These are phyloP conservation scores for Jimgerdemannia flammicorona DNA, from an alignment of 192 early-diverging fungal species.

Conservation along the genomic window DNA sequence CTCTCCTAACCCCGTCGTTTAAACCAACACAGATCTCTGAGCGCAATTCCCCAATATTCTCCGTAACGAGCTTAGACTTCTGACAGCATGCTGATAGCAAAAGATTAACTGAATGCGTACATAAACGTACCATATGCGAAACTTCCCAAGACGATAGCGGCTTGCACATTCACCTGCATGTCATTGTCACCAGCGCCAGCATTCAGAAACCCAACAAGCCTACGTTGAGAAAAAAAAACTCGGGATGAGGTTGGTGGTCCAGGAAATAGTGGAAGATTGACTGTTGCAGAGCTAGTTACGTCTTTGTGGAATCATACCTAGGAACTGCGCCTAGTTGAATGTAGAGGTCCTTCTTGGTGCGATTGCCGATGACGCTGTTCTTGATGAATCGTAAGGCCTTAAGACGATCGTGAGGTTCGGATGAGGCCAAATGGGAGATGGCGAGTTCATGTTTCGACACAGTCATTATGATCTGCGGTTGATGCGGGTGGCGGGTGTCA, in stretches of 20 bases:
- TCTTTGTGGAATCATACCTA: slow-evolving; percentile 28
- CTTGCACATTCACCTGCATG: slow-evolving; percentile 52
- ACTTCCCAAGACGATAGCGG: slow-evolving; percentile 63
- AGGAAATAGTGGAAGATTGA: background rate
- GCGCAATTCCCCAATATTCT: no score
- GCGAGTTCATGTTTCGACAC: slow-evolving; percentile 50
- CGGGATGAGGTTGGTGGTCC: background rate
- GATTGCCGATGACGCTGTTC: slow-evolving; percentile 80
- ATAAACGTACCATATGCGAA: slow-evolving; percentile 56
- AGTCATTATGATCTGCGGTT: slow-evolving; percentile 33
- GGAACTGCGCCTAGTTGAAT: slow-evolving; percentile 56
- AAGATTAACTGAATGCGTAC: no score
- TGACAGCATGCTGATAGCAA: no score
- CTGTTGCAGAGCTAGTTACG: background rate
- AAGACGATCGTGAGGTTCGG: slow-evolving; percentile 38
- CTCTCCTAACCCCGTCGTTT: no score
- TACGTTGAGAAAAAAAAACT: slow-evolving; percentile 16
- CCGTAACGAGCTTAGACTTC: no score
- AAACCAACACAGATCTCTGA: no score
- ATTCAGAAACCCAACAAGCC: slow-evolving; percentile 55
- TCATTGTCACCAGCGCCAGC: slow-evolving; percentile 20
- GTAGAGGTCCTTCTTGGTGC: slow-evolving; percentile 76
- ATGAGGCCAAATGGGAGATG: slow-evolving; percentile 39
- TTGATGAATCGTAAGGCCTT: slow-evolving; percentile 71
- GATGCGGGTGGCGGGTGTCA: background rate